Evolutionary conservation across 306 rosid species (phyloP), one percentile per base, ranked within the genome.

Genomic region (Lithocarpus polystachyus): DNA sequence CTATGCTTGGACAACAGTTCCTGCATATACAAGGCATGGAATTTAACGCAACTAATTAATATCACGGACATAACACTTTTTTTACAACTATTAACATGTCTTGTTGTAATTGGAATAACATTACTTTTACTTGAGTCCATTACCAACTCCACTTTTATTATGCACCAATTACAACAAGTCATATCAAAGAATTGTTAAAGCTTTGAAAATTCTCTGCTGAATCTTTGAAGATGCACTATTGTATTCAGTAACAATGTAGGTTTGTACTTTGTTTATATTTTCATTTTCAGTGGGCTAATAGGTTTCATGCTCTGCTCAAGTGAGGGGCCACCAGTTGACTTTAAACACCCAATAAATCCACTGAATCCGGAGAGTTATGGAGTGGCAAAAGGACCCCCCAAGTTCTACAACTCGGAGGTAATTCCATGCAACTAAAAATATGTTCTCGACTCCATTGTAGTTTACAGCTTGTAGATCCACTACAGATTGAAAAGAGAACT

Each of bases 261-360:
- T 2, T 43, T 43, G 51, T 9, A 13, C 12, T 10, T 43, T 7
- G 51, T 43, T 43, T 72, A 23, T 55, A 64, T 72, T 40, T 65
- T 31, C 52, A 67, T 45, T 45, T 19, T n/a, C 79, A 77, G 82
- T 65, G 85, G 82, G 17, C 71, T 65, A 79, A 72, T 72, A 1
- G 82, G 82, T 24, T 82, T 82, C 75, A 82, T 82, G 79, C 85
- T 82, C 28, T 82, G 82, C 75, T 82, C 85, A 17, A 82, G 82
- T 6, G 79, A 77, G 75, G 82, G 82, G 1, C 82, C 78, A 1
- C 60, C 40, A 22, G 83, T 83, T 17, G 71, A 85, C 74, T 82
- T 85, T 68, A 79, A 75, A 79, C 65, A n/a, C 48, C 80, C 84
- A 45, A 53, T 56, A 37, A 82, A 82, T 71, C 73, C 71, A 31